Evolutionary conservation across 2,329 filamentous ascomycete species (phyloP).

Genomic region (Lachnellula arida): DNA sequence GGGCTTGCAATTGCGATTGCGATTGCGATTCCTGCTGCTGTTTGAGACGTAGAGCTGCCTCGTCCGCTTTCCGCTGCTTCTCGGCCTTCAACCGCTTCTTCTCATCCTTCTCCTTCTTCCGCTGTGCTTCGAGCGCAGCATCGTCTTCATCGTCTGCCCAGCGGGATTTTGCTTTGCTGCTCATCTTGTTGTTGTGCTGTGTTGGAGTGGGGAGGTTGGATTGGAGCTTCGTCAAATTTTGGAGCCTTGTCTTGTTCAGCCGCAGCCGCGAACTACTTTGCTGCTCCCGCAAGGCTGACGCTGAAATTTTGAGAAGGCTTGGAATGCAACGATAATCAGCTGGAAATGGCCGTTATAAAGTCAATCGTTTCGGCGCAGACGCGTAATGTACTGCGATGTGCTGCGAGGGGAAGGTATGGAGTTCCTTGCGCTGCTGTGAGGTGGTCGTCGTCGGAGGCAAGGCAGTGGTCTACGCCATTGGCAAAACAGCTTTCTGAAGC

Average conservation of each 20-base stretch:
- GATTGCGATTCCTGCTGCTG: constrained; percentile 26
- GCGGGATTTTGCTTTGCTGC: constrained; percentile 52
- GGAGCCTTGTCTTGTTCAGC: constrained; percentile 7
- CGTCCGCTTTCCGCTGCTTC: constrained; percentile 67
- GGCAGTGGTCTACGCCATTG: constrained; percentile 83
- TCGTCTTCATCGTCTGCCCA: constrained; percentile 88
- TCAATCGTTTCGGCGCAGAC: constrained; percentile 23
- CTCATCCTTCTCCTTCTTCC: constrained; percentile 80
- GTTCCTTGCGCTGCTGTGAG: constrained; percentile 18
- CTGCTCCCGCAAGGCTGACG: neutral
- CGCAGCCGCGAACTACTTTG: constrained; percentile 1
- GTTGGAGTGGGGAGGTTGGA: constrained; percentile 1
- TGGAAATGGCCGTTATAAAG: constrained; percentile 22
- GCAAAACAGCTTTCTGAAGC: constrained; percentile 83
- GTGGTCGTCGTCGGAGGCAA: constrained; percentile 28
- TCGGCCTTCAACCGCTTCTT: constrained; percentile 81
- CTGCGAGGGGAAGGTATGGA: constrained; percentile 16
- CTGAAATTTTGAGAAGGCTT: neutral
- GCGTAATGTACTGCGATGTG: constrained; percentile 22
- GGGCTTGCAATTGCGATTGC: constrained; percentile 10
- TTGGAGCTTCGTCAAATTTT: constrained; percentile 5
- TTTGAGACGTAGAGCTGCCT: constrained; percentile 30
- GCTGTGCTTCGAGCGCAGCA: constrained; percentile 63
- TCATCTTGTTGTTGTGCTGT: constrained; percentile 19
- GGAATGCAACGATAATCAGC: constrained; percentile 15